phyloP scores from a whole-genome alignment of 164 flowering plant species.

The Magnolia officinalis region DNA sequence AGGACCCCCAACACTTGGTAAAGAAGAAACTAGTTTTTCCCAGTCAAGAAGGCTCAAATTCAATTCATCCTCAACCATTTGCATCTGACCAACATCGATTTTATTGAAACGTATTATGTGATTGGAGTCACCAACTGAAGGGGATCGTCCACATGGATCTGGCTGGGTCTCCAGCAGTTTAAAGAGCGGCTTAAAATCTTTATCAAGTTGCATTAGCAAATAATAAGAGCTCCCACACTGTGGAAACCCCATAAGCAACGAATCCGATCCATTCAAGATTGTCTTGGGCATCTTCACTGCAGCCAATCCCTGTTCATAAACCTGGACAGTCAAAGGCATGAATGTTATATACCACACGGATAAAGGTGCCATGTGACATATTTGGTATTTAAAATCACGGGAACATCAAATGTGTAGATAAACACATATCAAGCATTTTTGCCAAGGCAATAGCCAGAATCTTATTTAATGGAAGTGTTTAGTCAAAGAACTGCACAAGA shows the following conservation, averaged over 20 bases:
- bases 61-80: slow-evolving; percentile 73
- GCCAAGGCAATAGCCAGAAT: not conserved
- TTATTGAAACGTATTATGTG: slow-evolving; percentile 53
- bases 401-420: not conserved
- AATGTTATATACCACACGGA: not conserved
- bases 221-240: slow-evolving; percentile 79
- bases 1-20: slow-evolving; percentile 36
- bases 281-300: slow-evolving; percentile 59
- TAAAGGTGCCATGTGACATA: not conserved
- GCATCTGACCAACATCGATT: slow-evolving; percentile 72
- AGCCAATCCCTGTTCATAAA: slow-evolving; percentile 67
- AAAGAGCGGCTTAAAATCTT: slow-evolving; percentile 75
- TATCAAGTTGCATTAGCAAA: slow-evolving; percentile 84
- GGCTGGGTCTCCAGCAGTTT: slow-evolving; percentile 64
- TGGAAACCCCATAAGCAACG: slow-evolving; percentile 86
- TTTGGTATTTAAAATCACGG: not conserved
- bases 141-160: slow-evolving; percentile 48
- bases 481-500: not conserved
- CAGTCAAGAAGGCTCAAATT: slow-evolving; percentile 63
- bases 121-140: slow-evolving; percentile 37
- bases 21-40: slow-evolving; percentile 35
- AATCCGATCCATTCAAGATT: slow-evolving; percentile 48
- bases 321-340: slow-evolving; percentile 44
- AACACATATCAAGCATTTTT: not conserved
- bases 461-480: not conserved